Evolutionary conservation across 2,329 filamentous ascomycete genomes (phyloP).

Genomic region (Ophiostoma sp.): DNA sequence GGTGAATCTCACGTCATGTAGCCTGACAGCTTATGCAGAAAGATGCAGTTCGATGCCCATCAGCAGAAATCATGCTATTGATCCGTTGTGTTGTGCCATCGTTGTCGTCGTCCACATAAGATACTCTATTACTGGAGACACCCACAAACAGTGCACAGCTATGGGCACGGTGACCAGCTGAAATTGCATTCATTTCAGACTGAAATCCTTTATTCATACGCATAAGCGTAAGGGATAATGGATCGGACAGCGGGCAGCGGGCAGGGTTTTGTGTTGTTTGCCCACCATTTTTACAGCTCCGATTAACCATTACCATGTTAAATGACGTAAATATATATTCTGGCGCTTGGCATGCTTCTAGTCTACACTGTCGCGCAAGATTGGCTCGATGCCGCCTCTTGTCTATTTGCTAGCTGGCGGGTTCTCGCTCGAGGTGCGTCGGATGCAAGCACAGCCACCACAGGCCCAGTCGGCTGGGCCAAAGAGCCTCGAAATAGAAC

Average conservation of each 20-base stretch:
- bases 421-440: background rate
- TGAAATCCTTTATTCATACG: background rate
- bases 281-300: background rate
- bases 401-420: background rate
- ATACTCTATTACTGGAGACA: background rate
- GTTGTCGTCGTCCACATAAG: background rate
- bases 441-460: conserved; percentile 7
- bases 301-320: background rate
- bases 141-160: background rate
- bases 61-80: background rate
- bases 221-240: background rate
- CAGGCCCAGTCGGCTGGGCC: background rate
- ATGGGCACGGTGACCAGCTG: background rate
- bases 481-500: conserved; percentile 4
- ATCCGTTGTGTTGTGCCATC: background rate
- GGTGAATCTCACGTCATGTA: background rate
- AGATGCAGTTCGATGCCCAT: background rate
- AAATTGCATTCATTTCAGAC: background rate
- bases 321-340: background rate
- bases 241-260: background rate
- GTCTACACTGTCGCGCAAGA: too few species aligned
- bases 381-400: too few species aligned
- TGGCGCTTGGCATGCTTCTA: background rate
- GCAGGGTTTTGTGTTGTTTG: background rate
- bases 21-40: background rate